A percentile compares a stretch with the other conserved stretches of the same genome.
These are phyloP conservation scores for Neurospora sp. DNA, from an alignment of 495 filamentous ascomycete species.

Conservation along the genomic window DNA sequence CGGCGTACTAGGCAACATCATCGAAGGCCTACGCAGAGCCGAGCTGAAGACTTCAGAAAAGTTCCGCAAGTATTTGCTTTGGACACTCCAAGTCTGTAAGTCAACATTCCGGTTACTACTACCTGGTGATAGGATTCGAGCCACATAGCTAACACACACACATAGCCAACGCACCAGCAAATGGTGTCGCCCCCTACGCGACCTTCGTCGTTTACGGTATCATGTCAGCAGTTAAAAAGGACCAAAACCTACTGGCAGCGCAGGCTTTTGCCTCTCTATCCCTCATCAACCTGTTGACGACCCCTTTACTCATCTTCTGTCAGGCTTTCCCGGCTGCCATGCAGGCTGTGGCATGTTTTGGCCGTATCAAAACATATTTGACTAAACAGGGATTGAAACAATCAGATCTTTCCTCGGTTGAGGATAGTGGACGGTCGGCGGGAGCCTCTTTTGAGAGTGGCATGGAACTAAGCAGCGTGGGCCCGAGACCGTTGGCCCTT, in stretches of 20 bases:
- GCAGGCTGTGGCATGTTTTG: conserved; percentile 46
- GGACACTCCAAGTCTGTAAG: conserved; percentile 9
- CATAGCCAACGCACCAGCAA: conserved; percentile 20
- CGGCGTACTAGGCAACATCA: conserved; percentile 13
- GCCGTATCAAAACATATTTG: conserved; percentile 41
- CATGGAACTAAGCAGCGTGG: neutral
- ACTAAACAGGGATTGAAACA: neutral
- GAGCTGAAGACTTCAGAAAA: conserved; percentile 46
- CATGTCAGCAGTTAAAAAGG: conserved; percentile 9
- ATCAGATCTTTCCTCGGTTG: neutral
- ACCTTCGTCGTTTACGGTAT: conserved; percentile 20
- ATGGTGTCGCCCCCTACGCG: conserved; percentile 25
- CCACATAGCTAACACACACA: neutral
- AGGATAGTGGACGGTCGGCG: neutral
- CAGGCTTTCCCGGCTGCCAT: conserved; percentile 42
- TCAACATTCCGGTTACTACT: neutral
- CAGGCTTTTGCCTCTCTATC: conserved; percentile 48
- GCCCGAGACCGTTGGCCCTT: neutral
- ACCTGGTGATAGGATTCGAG: neutral
- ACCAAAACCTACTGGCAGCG: conserved; percentile 30
- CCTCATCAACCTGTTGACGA: conserved; percentile 44
- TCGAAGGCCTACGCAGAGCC: conserved; percentile 38
- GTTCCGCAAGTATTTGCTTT: conserved; percentile 38
- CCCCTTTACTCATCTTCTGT: conserved; percentile 42
- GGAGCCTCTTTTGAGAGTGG: neutral